Conservation (phyloP, 768 basidiomycete genomes). For the Inosperma sp. region DNA sequence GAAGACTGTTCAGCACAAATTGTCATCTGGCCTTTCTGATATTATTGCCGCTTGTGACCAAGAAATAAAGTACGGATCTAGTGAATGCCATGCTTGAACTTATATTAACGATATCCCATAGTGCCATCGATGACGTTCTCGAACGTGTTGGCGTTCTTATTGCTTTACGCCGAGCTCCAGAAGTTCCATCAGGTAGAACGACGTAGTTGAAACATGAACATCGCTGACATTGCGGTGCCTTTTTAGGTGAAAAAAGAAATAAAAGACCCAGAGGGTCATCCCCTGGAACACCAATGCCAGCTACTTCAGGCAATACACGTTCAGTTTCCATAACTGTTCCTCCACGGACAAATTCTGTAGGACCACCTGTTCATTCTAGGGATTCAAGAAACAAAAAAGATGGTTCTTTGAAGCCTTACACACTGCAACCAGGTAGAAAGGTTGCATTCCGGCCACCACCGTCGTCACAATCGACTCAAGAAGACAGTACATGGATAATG, state of each 20-base stretch:
- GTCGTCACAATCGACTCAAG: conserved; percentile 38
- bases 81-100: conserved; percentile 10
- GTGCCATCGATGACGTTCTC: conserved; percentile 66
- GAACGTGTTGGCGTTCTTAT: conserved; percentile 68
- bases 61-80: conserved; percentile 55
- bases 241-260: conserved; percentile 59
- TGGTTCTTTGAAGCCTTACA: conserved; percentile 54
- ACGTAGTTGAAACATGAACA: neutral
- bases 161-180: conserved; percentile 68
- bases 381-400: conserved; percentile 68
- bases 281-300: conserved; percentile 53
- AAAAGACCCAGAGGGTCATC: conserved; percentile 73
- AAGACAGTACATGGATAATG: conserved; percentile 70
- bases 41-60: conserved; percentile 54
- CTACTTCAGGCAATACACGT: conserved; percentile 34
- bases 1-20: conserved; percentile 57
- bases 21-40: conserved; percentile 57
- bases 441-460: conserved; percentile 74
- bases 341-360: conserved; percentile 52
- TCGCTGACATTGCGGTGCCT: conserved; percentile 1
- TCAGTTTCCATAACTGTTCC: conserved; percentile 54
- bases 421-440: conserved; percentile 68
- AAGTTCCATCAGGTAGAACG: conserved; percentile 49
- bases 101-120: conserved; percentile 26
- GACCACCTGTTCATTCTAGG: conserved; percentile 51